A percentile compares a stretch with the other conserved stretches of the same genome.
These are phyloP conservation scores for Digitaria exilis DNA, from an alignment of 202 grass and related monocot species.

Conservation along the genomic window DNA sequence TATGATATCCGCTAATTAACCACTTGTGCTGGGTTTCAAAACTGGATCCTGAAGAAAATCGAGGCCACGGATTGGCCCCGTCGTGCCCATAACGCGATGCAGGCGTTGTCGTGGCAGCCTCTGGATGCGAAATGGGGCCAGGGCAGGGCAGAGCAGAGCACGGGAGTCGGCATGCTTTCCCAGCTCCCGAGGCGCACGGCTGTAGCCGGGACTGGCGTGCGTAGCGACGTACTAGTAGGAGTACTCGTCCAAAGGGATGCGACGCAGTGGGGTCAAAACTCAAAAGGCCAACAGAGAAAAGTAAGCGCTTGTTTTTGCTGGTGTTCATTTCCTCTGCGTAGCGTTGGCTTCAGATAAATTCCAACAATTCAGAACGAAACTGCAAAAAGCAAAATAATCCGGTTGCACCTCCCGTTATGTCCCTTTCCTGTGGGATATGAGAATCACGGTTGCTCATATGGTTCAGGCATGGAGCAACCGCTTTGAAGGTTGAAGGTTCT, in stretches of 20 bases:
- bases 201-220: background rate
- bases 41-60: background rate
- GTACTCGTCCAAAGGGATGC: background rate
- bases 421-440: background rate
- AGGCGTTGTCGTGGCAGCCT: conserved; percentile 1
- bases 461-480: background rate
- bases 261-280: background rate
- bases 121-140: conserved; percentile 8
- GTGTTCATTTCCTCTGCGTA: too few relatives aligned
- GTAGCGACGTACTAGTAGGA: too few relatives aligned
- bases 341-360: too few relatives aligned
- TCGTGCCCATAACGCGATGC: background rate
- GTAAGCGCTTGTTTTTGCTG: background rate
- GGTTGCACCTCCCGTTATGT: background rate
- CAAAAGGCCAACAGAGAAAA: background rate
- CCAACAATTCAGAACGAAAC: background rate
- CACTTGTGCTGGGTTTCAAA: background rate
- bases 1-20: background rate
- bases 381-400: background rate
- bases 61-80: background rate
- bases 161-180: background rate
- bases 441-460: background rate
- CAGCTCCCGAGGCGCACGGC: background rate
- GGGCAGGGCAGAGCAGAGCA: background rate
- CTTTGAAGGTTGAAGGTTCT: background rate